phyloP scores from a whole-genome alignment of 75 land plant species.

The Cupressus sempervirens region DNA sequence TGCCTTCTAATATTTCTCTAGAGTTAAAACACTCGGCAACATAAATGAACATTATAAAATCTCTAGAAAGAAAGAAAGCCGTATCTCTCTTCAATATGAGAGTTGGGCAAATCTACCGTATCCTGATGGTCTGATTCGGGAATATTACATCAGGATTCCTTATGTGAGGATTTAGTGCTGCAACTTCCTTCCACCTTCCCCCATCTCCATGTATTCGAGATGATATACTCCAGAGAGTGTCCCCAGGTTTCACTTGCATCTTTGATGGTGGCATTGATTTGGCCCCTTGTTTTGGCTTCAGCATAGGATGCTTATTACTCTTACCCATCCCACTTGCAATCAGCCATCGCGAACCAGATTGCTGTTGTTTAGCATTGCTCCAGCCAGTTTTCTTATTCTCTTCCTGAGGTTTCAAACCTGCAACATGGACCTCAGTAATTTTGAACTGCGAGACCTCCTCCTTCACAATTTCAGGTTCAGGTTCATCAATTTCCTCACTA shows the following conservation, averaged over 20 bases:
- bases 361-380: conserved; percentile 69
- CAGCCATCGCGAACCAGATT: conserved; percentile 94
- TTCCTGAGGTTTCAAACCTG: conserved; percentile 68
- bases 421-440: conserved; percentile 78
- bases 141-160: conserved; percentile 66
- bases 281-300: conserved; percentile 46
- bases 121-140: conserved; percentile 43
- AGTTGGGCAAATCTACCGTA: conserved; percentile 12
- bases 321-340: conserved; percentile 94
- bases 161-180: conserved; percentile 52
- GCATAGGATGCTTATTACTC: conserved; percentile 46
- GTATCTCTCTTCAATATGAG: not conserved
- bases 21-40: not conserved
- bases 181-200: conserved; percentile 51
- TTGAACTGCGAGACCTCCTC: conserved; percentile 70
- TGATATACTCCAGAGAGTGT: conserved; percentile 89
- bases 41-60: not conserved
- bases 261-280: conserved; percentile 31
- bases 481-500: conserved; percentile 43
- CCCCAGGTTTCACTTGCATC: conserved; percentile 46
- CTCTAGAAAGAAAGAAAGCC: conserved; percentile 1
- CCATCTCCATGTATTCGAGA: conserved; percentile 54
- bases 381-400: conserved; percentile 55
- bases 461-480: conserved; percentile 16
- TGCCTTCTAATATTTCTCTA: not conserved